phyloP scores from a whole-genome alignment of 2,329 filamentous ascomycete species.

The Colletotrichum nymphaeae region DNA sequence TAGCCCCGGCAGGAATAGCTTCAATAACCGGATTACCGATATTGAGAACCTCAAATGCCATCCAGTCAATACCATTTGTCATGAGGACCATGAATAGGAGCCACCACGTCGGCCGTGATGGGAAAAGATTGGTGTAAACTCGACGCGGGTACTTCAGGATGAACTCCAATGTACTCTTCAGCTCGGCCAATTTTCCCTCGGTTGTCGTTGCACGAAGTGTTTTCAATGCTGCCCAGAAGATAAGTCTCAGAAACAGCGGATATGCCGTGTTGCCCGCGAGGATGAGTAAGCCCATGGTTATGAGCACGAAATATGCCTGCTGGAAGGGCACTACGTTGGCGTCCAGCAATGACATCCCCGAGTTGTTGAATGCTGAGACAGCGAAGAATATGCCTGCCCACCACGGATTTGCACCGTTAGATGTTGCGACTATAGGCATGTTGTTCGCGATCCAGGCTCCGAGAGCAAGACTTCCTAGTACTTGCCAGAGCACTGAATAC shows the following conservation, averaged over 20 bases:
- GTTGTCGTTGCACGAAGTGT: constrained; percentile 51
- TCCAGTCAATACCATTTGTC: constrained; percentile 74
- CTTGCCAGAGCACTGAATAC: constrained; percentile 70
- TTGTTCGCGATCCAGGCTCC: constrained; percentile 70
- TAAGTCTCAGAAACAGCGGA: constrained; percentile 70
- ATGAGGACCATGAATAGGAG: constrained; percentile 69
- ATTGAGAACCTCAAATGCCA: constrained; percentile 73
- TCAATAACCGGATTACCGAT: constrained; percentile 69
- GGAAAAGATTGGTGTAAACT: constrained; percentile 74
- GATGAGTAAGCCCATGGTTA: constrained; percentile 67
- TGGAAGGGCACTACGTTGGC: constrained; percentile 74
- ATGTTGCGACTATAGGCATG: constrained; percentile 57
- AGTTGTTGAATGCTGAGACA: constrained; percentile 77
- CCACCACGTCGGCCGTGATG: constrained; percentile 73
- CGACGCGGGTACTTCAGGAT: constrained; percentile 67
- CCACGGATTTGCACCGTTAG: constrained; percentile 73
- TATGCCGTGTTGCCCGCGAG: constrained; percentile 76
- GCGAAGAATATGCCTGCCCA: constrained; percentile 77
- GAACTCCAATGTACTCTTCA: constrained; percentile 63
- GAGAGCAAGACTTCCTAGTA: constrained; percentile 68
- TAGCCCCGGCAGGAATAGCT: constrained; percentile 61
- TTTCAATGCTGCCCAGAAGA: constrained; percentile 64
- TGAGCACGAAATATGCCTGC: constrained; percentile 60
- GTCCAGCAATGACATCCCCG: constrained; percentile 76
- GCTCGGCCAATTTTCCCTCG: constrained; percentile 48